These are phyloP conservation scores for Fusarium subglutinans DNA, from an alignment of 2,329 filamentous ascomycete genomes.

Conservation along the genomic window DNA sequence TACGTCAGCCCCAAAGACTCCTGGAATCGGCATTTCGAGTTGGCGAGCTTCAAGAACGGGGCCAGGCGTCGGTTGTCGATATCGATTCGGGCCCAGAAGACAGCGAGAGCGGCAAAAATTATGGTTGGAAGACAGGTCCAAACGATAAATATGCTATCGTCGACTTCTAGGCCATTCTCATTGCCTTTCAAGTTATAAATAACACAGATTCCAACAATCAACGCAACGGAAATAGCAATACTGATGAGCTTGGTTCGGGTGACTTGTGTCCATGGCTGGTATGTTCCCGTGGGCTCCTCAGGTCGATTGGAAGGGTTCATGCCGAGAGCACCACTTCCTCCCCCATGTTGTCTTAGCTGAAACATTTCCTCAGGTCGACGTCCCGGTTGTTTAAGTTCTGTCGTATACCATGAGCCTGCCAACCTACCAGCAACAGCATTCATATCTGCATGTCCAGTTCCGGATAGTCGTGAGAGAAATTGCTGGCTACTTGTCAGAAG, in stretches of 20 bases:
- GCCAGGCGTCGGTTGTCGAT: slow-evolving; percentile 40
- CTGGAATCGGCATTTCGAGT: slow-evolving; percentile 33
- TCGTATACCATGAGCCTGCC: slow-evolving; percentile 44
- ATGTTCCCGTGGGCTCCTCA: slow-evolving; percentile 26
- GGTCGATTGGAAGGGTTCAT: slow-evolving; percentile 12
- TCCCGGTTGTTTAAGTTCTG: slow-evolving; percentile 35
- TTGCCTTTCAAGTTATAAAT: slow-evolving; percentile 34
- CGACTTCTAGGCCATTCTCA: slow-evolving; percentile 30
- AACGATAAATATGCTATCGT: slow-evolving; percentile 30
- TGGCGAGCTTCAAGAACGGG: slow-evolving; percentile 39
- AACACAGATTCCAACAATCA: slow-evolving; percentile 37
- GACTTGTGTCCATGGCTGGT: slow-evolving; percentile 41
- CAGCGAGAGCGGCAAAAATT: slow-evolving; percentile 27
- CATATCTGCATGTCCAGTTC: slow-evolving; percentile 39
- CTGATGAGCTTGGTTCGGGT: slow-evolving; percentile 21
- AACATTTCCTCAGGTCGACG: slow-evolving; percentile 38
- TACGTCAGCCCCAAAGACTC: slow-evolving; percentile 42
- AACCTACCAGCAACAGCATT: slow-evolving; percentile 34
- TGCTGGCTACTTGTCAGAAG: slow-evolving; percentile 40
- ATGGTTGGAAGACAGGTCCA: slow-evolving; percentile 44
- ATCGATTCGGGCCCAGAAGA: slow-evolving; percentile 41
- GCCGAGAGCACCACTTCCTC: slow-evolving; percentile 25
- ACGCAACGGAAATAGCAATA: slow-evolving; percentile 19
- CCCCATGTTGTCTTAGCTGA: slow-evolving; percentile 39
- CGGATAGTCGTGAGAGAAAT: slow-evolving; percentile 35